These are phyloP conservation scores for Malania oleifera DNA, from an alignment of 164 flowering plant species.

Conservation along the genomic window DNA sequence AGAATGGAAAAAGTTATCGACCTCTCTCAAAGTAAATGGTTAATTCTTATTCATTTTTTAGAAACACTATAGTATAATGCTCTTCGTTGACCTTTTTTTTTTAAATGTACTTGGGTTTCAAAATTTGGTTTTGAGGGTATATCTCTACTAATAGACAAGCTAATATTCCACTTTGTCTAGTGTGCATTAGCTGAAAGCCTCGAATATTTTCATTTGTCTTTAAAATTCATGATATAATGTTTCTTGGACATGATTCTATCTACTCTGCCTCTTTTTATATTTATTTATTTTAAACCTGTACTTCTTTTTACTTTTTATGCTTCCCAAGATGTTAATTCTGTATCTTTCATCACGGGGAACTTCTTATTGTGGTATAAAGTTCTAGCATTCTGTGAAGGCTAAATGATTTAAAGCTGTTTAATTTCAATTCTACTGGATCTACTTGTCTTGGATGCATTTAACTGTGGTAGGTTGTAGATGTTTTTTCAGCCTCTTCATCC, in stretches of 20 bases:
- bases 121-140: no score
- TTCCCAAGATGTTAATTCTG: no score
- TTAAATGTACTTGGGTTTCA: no score
- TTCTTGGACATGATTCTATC: background rate
- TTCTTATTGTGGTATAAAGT: background rate
- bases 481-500: background rate
- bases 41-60: background rate
- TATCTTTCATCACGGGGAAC: background rate
- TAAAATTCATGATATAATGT: no score
- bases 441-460: background rate
- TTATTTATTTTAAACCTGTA: background rate
- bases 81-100: no score
- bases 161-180: no score
- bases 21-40: conserved; percentile 59
- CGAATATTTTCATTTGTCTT: no score
- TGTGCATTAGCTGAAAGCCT: no score
- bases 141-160: no score
- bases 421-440: background rate
- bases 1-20: conserved; percentile 68
- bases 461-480: background rate
- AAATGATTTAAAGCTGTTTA: no score
- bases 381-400: background rate
- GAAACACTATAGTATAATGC: no score
- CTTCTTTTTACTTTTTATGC: background rate
- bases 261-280: no score